Evolutionary conservation across 192 early-diverging fungal genomes (phyloP).

Genomic region (Backusella liffmaniae): DNA sequence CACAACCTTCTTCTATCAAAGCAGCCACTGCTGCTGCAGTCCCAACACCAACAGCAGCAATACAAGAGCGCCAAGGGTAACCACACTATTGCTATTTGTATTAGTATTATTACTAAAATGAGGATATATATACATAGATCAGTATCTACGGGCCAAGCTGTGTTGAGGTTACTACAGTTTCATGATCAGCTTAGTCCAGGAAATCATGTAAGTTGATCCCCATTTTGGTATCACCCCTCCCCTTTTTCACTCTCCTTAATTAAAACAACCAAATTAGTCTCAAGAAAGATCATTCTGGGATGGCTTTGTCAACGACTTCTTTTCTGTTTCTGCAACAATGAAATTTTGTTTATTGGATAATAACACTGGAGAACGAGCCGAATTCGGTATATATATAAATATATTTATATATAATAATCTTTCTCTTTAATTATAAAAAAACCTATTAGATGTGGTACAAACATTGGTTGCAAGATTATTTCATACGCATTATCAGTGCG

Average conservation of each 20-base stretch:
- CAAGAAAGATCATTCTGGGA: conserved; percentile 2
- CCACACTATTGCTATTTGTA: neutral
- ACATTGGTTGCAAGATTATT: conserved; percentile 8
- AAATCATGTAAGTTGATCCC: neutral
- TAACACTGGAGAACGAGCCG: neutral
- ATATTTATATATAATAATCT: neutral
- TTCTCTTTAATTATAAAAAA: neutral
- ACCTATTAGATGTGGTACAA: neutral
- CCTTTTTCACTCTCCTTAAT: neutral
- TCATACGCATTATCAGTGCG: conserved; percentile 28
- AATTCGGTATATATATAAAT: neutral
- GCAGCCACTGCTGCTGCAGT: neutral
- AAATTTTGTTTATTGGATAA: conserved; percentile 1
- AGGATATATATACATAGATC: neutral
- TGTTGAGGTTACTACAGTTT: conserved; percentile 26
- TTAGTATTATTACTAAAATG: neutral
- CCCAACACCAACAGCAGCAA: neutral
- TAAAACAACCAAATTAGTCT: neutral
- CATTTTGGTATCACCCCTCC: neutral
- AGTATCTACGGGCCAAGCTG: conserved; percentile 17
- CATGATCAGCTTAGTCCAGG: conserved; percentile 10
- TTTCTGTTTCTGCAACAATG: neutral
- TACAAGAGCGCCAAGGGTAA: neutral
- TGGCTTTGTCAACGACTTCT: neutral
- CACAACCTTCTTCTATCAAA: neutral